Conservation (phyloP, 1,284 basidiomycete species). For the Amylostereum chailletii region DNA sequence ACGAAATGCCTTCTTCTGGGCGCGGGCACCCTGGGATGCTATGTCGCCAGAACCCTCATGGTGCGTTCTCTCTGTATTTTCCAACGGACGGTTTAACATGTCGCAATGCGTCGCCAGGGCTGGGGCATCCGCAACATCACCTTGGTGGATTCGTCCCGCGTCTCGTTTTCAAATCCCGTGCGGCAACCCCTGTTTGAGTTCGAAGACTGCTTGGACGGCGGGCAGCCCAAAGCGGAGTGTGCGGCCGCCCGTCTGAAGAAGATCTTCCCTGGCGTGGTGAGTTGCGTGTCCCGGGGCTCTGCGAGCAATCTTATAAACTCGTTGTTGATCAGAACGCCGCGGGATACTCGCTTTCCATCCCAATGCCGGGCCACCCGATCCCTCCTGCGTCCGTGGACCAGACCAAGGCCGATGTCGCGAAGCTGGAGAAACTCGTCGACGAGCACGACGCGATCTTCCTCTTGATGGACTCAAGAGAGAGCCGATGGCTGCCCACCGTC, state of each 20-base stretch:
- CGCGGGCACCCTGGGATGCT: constrained; percentile 95
- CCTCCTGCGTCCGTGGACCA: constrained; percentile 48
- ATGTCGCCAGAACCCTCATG: constrained; percentile 86
- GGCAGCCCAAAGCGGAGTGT: constrained; percentile 87
- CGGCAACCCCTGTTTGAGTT: constrained; percentile 95
- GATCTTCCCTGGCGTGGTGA: constrained; percentile 88
- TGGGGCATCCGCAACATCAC: constrained; percentile 96
- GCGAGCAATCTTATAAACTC: neutral
- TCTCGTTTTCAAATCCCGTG: constrained; percentile 96
- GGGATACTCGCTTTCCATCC: constrained; percentile 74
- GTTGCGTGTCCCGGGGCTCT: constrained; percentile 21
- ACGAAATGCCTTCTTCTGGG: constrained; percentile 86
- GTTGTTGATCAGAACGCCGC: constrained; percentile 54
- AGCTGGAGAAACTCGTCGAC: constrained; percentile 73
- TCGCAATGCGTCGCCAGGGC: constrained; percentile 39
- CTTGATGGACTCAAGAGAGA: constrained; percentile 97
- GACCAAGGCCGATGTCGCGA: constrained; percentile 57
- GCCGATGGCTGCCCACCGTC: constrained; percentile 91
- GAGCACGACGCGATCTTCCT: constrained; percentile 88
- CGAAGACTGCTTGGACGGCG: constrained; percentile 88
- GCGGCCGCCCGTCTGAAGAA: constrained; percentile 83
- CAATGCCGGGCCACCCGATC: constrained; percentile 97
- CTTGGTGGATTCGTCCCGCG: constrained; percentile 82
- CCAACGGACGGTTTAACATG: neutral
- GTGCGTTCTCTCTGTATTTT: constrained; percentile 30